phyloP scores from a whole-genome alignment of 768 basidiomycete species.

The Imleria badia region DNA sequence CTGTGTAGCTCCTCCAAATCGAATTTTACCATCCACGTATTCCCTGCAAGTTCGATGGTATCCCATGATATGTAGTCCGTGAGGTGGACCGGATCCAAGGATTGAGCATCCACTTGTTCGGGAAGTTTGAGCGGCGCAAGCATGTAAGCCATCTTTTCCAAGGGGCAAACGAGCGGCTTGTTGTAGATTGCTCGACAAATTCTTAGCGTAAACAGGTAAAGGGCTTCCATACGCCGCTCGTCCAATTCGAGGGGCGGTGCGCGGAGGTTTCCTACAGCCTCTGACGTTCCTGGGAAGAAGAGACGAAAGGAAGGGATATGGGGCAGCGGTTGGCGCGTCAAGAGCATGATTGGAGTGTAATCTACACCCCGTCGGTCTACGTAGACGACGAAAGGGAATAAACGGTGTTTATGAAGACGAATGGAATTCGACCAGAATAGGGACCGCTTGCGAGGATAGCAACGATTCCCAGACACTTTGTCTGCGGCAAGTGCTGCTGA shows the following conservation, averaged over 20 bases:
- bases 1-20: slow-evolving; percentile 35
- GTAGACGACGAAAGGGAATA: slow-evolving; percentile 42
- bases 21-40: slow-evolving; percentile 52
- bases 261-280: slow-evolving; percentile 43
- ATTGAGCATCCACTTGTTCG: slow-evolving; percentile 28
- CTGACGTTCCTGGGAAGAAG: slow-evolving; percentile 52
- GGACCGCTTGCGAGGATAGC: slow-evolving; percentile 60
- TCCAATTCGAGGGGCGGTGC: slow-evolving; percentile 52
- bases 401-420: slow-evolving; percentile 20
- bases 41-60: slow-evolving; percentile 49
- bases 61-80: slow-evolving; percentile 62
- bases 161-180: slow-evolving; percentile 59
- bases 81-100: slow-evolving; percentile 32
- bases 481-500: slow-evolving; percentile 19
- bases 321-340: slow-evolving; percentile 70
- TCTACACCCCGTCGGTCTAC: slow-evolving; percentile 28
- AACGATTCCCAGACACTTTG: slow-evolving; percentile 44
- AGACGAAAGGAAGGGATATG: slow-evolving; percentile 53
- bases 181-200: slow-evolving; percentile 62
- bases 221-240: slow-evolving; percentile 42
- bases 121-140: slow-evolving; percentile 56
- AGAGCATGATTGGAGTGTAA: slow-evolving; percentile 61
- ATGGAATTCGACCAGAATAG: slow-evolving; percentile 61
- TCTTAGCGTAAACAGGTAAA: slow-evolving; percentile 64
- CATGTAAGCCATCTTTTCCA: slow-evolving; percentile 61